Base-by-base conservation (phyloP, 306 rosid species). In the Inga oerstediana region DNA sequence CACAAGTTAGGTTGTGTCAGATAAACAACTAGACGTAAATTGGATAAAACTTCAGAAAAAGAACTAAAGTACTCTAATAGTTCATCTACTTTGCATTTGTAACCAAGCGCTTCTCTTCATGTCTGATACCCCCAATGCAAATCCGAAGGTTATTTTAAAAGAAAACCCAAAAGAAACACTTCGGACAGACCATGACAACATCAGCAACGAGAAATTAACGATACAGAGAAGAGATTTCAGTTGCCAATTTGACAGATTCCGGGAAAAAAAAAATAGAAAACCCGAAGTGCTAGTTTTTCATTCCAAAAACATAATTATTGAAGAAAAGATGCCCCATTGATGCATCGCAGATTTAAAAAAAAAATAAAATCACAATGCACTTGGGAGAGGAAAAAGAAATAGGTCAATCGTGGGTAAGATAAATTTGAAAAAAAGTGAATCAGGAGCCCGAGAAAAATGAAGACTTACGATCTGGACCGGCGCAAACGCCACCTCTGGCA, bases 401-500 rank as follows among this genome's bases (percentile, higher is more conserved):
- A 73, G 12, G 13, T 15, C 34, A 27, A 27, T 45, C 8, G 7
- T 8, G 10, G n/a, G 15, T 24, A 22, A 44, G 19, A 39, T 3
- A 5, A 48, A 48, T 45, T 24, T 24, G 22, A 24, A 43, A 9
- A 49, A 27, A 39, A 24, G 0, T 39, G 13, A 51, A 49, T 49
- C 56, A 49, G 14, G 34, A 8, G 74, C 11, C 34, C 58, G 32
- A 20, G 41, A 48, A 45, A 61, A 80, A 78, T 34, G 70, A 86
- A 81, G 48, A 78, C 96, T 82, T 89, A 95, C 99, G 98, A 91
- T 96, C 99, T 81, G 97, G 98, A 80, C 99, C 98, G 45, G 98
- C 98, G 39, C 99, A 93, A 81, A 96, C 99, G 68, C 99, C 99
- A 24, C 99, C 99, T 89, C 98, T 90, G 10, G 97, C 91, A 44